Evolutionary conservation across 805 yeast genomes (phyloP), one percentile per base, ranked within the genome.

Genomic region (Geotrichum ghanense): DNA sequence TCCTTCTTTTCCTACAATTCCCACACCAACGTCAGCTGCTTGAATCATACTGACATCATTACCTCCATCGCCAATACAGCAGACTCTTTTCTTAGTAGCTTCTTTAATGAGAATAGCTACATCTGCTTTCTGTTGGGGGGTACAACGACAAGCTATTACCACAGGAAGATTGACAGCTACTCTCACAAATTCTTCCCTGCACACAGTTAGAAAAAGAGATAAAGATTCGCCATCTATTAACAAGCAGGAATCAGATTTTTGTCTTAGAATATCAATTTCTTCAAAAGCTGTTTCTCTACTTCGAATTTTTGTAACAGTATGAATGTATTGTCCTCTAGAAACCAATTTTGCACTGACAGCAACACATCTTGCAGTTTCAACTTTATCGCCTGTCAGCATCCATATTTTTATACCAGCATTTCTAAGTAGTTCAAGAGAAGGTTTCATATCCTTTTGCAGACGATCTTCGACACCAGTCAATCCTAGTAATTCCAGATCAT

Each of bases 341-440:
- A 92, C 90, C 45, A 92, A 74, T 58, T 89, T 82, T 25, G 97
- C 92, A 62, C 95, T 85, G n/a, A 94, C 84, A 19, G 97, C 88
- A 35, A 92, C 97, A 73, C 98, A 92, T 50, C 88, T 78, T 1
- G 98, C 98, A 0, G 99, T 92, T 66, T 92, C 99, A 4, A 92
- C 97, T 62, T 92, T 92, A 63, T 92, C 99, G 54, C 99, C 99
- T 0, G 99, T 92, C 43, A 92, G 69, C 98, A 92, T 94, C 99
- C 99, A 92, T 45, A 92, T 92, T 57, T 89, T 89, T 47, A 94
- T 78, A 3, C 97, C 98, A 0, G 97, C 99, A 65, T 94, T 92
- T 55, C 98, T 75, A 54, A 92, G 71, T 27, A 89, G 71, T 67
- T 92, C 99, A 49, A 92, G 80, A 0, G 96, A 86, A 0, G 94